phyloP scores from a whole-genome alignment of 768 basidiomycete species.

The Podaxis sp. region DNA sequence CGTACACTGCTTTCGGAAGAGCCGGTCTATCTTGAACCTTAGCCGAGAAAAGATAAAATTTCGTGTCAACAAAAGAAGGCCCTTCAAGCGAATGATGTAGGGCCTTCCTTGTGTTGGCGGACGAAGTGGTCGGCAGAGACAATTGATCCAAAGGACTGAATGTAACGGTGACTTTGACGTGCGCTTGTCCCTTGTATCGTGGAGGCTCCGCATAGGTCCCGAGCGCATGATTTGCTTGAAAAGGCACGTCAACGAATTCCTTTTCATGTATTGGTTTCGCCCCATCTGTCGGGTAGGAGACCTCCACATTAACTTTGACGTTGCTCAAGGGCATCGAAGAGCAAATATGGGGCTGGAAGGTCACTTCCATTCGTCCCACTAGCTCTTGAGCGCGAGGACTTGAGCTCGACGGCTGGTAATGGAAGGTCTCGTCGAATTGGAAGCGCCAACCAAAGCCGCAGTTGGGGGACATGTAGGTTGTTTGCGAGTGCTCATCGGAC shows the following conservation, averaged over 20 bases:
- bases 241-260: background rate
- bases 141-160: background rate
- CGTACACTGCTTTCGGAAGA: constrained; percentile 5
- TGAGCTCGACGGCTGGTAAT: background rate
- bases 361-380: background rate
- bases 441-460: constrained; percentile 10
- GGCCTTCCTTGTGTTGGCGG: background rate
- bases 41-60: constrained; percentile 14
- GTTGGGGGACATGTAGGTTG: background rate
- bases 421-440: background rate
- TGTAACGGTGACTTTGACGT: background rate
- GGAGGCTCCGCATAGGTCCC: constrained; percentile 3
- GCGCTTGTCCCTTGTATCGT: background rate
- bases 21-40: background rate
- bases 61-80: constrained; percentile 11
- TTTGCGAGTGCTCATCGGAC: background rate
- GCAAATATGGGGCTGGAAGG: background rate
- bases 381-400: background rate
- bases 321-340: background rate
- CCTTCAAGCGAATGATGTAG: background rate
- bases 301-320: background rate
- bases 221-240: background rate
- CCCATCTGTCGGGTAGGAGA: background rate
- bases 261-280: background rate
- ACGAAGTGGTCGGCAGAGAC: background rate